Base-by-base conservation (phyloP, 148 eudicot genomes). In the Fagopyrum tataricum region DNA sequence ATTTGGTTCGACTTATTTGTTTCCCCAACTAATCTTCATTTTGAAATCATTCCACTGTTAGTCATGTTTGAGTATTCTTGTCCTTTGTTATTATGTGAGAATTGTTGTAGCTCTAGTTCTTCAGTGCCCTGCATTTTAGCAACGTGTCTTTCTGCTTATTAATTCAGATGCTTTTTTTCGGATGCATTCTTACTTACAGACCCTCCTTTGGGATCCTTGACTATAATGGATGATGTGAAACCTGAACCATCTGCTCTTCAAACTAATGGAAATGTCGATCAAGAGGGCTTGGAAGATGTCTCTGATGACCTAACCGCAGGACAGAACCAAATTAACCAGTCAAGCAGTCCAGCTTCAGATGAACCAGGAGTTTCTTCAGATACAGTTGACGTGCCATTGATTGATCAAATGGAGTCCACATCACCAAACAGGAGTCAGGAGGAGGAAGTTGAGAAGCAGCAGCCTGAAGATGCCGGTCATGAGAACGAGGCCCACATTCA, bases 201-300 rank as follows among this genome's bases (percentile, higher is more conserved):
- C 7, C 10, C 67, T 15, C 61, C 15, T 3, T 73, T 73, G 68
- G 49, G 67, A 58, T 21, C 24, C 52, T 41, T 74, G 69, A 15
- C n/a, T n/a, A 58, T 26, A 42, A 74, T 74, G 76, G 76, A 74
- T 61, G 53, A 41, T 59, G 55, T 74, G 69, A 59, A 74, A 61
- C 69, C 69, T 21, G 69, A 74, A 59, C 49, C 76, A 59, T 24
- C 70, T 48, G 31, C 61, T 14, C 69, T n/a, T 18, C 37, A 58
- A 14, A 59, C 41, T 61, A 74, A 61, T 74, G 76, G 68, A 59
- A 61, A 24, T 4, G 41, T 24, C 14, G 40, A 74, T 44, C 53
- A 20, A 4, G 62, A 49, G 40, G n/a, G 18, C 43, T 58, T 18
- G 42, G n/a, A 73, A 58, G 49, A 56, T 42, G 51, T 44, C 18